Evolutionary conservation across 768 basidiomycete species (phyloP).

Genomic region (Inosperma sp.): DNA sequence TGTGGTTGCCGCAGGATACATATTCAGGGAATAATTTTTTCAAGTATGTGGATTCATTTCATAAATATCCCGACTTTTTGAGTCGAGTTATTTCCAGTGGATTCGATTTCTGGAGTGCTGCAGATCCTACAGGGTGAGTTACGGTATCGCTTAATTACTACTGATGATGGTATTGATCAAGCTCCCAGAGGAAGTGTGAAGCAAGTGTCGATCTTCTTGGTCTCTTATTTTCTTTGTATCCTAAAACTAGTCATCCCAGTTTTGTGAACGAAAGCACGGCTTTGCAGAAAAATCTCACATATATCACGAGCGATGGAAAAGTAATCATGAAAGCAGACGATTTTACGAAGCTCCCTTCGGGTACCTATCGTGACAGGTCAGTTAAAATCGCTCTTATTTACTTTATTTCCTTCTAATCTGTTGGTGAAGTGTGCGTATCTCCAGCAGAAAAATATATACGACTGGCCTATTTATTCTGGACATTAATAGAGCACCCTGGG

Average conservation of each 20-base stretch:
- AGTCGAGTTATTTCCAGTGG: slow-evolving; percentile 9
- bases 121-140: slow-evolving; percentile 65
- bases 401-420: not conserved
- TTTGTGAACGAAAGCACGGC: slow-evolving; percentile 60
- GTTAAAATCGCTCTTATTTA: not conserved
- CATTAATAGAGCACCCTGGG: slow-evolving; percentile 81
- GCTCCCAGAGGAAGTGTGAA: slow-evolving; percentile 59
- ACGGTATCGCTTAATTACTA: slow-evolving; percentile 10
- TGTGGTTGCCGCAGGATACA: slow-evolving; percentile 65
- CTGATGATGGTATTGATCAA: slow-evolving; percentile 8
- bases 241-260: slow-evolving; percentile 8
- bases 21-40: slow-evolving; percentile 66
- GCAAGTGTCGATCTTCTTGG: slow-evolving; percentile 35
- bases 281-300: slow-evolving; percentile 50
- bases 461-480: slow-evolving; percentile 88
- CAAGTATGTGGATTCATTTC: slow-evolving; percentile 43
- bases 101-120: slow-evolving; percentile 48
- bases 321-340: slow-evolving; percentile 82
- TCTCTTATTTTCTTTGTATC: not conserved
- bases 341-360: slow-evolving; percentile 49
- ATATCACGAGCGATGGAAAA: slow-evolving; percentile 51
- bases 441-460: slow-evolving; percentile 57
- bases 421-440: slow-evolving; percentile 69
- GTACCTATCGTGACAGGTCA: slow-evolving; percentile 61
- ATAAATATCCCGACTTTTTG: not conserved